A percentile compares a stretch with the other conserved stretches of the same genome.
Evolutionary conservation across 352 stramenopile species (phyloP).

Genomic region (Phytophthora agathidicida): DNA sequence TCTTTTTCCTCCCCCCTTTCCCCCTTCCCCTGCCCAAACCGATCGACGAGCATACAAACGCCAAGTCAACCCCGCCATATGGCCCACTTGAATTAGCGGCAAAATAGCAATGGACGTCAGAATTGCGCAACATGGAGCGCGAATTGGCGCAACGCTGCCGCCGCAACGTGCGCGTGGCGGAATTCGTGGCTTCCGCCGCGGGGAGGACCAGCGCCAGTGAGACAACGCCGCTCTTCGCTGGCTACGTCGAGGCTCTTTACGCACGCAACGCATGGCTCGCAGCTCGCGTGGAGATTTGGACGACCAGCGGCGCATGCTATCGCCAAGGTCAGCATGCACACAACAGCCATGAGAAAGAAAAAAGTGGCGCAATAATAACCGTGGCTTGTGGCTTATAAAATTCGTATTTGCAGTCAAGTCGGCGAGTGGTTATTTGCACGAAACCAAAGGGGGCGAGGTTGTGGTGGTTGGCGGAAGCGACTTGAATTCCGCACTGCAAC

Average conservation of each 20-base stretch:
- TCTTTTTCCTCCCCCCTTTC: constrained; percentile 33
- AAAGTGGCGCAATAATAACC: too few species aligned
- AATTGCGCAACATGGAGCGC: constrained; percentile 19
- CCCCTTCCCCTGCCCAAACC: constrained; percentile 22
- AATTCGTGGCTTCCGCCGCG: constrained; percentile 31
- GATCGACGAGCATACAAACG: constrained; percentile 9
- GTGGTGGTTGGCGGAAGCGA: constrained; percentile 2
- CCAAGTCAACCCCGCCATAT: constrained; percentile 8
- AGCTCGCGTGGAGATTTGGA: constrained; percentile 35
- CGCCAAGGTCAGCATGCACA: constrained; percentile 26
- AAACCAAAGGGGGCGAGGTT: constrained; percentile 3
- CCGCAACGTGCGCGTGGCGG: constrained; percentile 27
- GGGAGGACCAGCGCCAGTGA: constrained; percentile 6
- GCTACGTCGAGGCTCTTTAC: constrained; percentile 38
- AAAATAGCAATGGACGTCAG: constrained; percentile 2
- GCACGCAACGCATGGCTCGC: constrained; percentile 31
- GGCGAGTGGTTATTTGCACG: constrained; percentile 28
- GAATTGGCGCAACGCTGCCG: constrained; percentile 22
- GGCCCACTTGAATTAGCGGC: constrained; percentile 14
- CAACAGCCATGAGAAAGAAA: too few species aligned
- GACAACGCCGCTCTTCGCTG: constrained; percentile 23
- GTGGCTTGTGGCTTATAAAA: too few species aligned
- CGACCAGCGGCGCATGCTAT: constrained; percentile 8
- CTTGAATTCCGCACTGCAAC: constrained; percentile 17
- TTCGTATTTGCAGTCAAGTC: constrained; percentile 41